phyloP scores from a whole-genome alignment of 768 basidiomycete species.

The Mycena filopes region DNA sequence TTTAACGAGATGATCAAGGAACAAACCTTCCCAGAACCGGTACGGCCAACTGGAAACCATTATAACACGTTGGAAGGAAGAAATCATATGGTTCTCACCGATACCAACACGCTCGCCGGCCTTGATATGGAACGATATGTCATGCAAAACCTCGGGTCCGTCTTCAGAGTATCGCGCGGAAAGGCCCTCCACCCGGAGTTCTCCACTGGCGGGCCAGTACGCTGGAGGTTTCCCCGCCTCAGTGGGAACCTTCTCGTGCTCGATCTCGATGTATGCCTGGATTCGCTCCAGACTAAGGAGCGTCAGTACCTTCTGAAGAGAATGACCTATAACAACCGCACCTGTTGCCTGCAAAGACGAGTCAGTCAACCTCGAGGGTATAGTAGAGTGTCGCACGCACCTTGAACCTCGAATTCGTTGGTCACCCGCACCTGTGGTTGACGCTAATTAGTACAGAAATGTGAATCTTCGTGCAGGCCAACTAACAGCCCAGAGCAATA shows the following conservation, averaged over 20 bases:
- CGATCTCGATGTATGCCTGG: slow-evolving; percentile 50
- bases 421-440: no score
- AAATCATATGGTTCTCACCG: slow-evolving; percentile 35
- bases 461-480: neutral
- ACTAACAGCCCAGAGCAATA: no score
- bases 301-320: neutral
- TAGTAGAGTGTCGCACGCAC: no score
- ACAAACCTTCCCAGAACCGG: slow-evolving; percentile 34
- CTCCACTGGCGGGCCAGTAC: slow-evolving; percentile 60
- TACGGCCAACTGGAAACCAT: slow-evolving; percentile 40
- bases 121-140: slow-evolving; percentile 49
- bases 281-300: slow-evolving; percentile 25
- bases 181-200: slow-evolving; percentile 53
- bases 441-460: no score
- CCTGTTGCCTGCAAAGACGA: neutral
- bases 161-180: slow-evolving; percentile 50
- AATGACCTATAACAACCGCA: neutral
- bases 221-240: slow-evolving; percentile 53
- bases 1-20: neutral
- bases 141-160: slow-evolving; percentile 14
- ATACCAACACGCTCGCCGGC: slow-evolving; percentile 60
- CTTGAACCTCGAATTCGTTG: no score
- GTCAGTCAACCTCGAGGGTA: neutral
- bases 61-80: neutral
- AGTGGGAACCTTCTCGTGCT: slow-evolving; percentile 49